Base-by-base conservation (phyloP, 1,284 basidiomycete species). In the Pisolithus thermaeus region DNA sequence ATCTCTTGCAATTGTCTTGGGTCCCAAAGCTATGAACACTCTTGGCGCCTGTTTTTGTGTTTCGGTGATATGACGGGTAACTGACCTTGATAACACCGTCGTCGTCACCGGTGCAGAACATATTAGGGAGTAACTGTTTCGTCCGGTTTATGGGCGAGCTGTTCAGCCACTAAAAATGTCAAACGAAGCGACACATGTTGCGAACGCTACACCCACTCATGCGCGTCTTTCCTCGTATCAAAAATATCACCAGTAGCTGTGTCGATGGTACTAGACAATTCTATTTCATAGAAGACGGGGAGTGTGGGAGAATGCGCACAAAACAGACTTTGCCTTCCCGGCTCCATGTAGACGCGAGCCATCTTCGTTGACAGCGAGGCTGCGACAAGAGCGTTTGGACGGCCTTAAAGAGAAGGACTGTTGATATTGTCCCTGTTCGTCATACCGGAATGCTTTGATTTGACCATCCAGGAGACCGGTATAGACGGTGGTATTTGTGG, bases 81-180 rank as follows among this genome's bases (percentile, higher is more conserved):
- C 76, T 43, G 51, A 90, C 91, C 75, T 95, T 94, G 63, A 97
- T 84, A 3, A 94, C 84, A 37, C 95, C 94, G 52, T 96, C 92
- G 65, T 97, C 95, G 62, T 97, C 95, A 18, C 94, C 95, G 3
- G 90, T 92, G 14, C 83, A 83, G 14, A 96, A 67, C 53, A 93
- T 70, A 63, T 84, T 79, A 3, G 84, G 79, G 58, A 80, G 79
- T 48, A 91, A 70, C 56, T 76, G 74, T 61, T 83, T 84, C 37
- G 94, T 77, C 52, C 92, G 86, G 65, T 94, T 94, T 52, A 98
- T 87, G 5, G 94, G 80, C 28, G 86, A 79, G 50, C 92, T 93
- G 71, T 55, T 56, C 63, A 53, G 51, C 55, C 57, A 64, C 67
- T 70, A 59, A 53, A 59, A 47, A 67, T 59, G 66, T 77, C 65